phyloP scores from a whole-genome alignment of 2,329 filamentous ascomycete genomes.

The Daldinia sp. region DNA sequence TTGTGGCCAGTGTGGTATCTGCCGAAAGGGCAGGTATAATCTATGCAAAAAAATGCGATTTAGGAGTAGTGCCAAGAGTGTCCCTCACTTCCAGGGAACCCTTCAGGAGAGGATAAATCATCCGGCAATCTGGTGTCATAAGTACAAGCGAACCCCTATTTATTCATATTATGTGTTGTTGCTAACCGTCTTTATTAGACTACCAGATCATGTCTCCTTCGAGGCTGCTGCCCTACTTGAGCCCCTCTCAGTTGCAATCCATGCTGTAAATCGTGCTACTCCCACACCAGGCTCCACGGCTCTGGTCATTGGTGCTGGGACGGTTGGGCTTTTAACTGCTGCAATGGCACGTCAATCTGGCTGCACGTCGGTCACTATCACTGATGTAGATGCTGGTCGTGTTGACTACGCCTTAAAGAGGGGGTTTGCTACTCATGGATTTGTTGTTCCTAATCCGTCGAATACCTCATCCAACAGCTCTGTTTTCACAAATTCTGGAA shows the following conservation, averaged over 20 bases:
- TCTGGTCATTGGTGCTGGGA: conserved; percentile 71
- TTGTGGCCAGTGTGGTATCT: conserved; percentile 50
- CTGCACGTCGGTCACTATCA: conserved; percentile 66
- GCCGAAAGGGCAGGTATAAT: conserved; percentile 65
- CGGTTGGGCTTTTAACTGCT: conserved; percentile 69
- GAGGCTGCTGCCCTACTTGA: conserved; percentile 68
- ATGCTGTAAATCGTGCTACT: conserved; percentile 65
- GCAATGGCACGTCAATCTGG: conserved; percentile 69
- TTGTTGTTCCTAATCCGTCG: conserved; percentile 58
- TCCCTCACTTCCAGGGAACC: conserved; percentile 71
- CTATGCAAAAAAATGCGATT: conserved; percentile 69
- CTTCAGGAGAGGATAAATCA: conserved; percentile 70
- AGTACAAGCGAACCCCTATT: conserved; percentile 51
- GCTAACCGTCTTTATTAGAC: conserved; percentile 50
- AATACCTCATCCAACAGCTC: conserved; percentile 55
- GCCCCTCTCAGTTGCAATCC: conserved; percentile 68
- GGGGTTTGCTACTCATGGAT: conserved; percentile 68
- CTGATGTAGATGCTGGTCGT: conserved; percentile 67
- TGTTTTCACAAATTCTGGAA: conserved; percentile 53
- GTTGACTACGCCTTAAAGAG: conserved; percentile 66
- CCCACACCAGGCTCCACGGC: conserved; percentile 62
- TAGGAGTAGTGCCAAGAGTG: conserved; percentile 67
- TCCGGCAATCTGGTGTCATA: conserved; percentile 68
- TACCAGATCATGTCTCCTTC: conserved; percentile 67
- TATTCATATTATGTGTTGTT: neutral